phyloP scores from a whole-genome alignment of 352 stramenopile genomes.

The Phytopythium oedochilum region DNA sequence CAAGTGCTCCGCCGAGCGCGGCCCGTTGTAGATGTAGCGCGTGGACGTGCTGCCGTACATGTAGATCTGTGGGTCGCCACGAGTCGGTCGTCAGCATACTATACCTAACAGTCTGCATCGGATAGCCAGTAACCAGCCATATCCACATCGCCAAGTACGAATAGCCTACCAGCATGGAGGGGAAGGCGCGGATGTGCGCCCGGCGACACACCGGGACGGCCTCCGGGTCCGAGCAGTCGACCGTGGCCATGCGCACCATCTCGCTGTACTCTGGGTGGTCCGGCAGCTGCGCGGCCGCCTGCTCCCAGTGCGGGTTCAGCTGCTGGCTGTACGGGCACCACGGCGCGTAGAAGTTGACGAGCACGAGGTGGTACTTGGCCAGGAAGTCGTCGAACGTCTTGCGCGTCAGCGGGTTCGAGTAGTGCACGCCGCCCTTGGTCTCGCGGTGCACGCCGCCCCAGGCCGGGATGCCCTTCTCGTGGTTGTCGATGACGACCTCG shows the following conservation, averaged over 20 bases:
- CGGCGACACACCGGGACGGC: slow-evolving; percentile 61
- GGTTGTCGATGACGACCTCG: slow-evolving; percentile 68
- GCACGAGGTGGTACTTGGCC: slow-evolving; percentile 78
- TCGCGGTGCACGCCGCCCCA: slow-evolving; percentile 58
- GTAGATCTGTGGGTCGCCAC: slow-evolving; percentile 46
- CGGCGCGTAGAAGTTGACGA: slow-evolving; percentile 83
- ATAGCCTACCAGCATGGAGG: slow-evolving; percentile 59
- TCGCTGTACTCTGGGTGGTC: slow-evolving; percentile 80
- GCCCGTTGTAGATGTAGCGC: slow-evolving; percentile 80
- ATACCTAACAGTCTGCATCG: too few species aligned
- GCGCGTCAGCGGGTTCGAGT: slow-evolving; percentile 63
- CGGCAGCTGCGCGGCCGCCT: slow-evolving; percentile 55
- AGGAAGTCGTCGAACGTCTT: slow-evolving; percentile 77
- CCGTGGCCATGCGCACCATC: slow-evolving; percentile 71
- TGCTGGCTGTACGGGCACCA: slow-evolving; percentile 78
- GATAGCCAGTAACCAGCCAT: too few species aligned
- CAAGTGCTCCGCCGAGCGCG: slow-evolving; percentile 64
- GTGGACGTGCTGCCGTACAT: slow-evolving; percentile 78
- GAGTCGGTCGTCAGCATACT: too few species aligned
- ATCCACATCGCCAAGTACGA: too few species aligned
- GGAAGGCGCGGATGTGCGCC: slow-evolving; percentile 69
- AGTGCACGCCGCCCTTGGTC: slow-evolving; percentile 51
- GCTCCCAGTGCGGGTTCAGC: slow-evolving; percentile 76
- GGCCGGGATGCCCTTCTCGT: slow-evolving; percentile 48
- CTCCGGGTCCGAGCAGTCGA: slow-evolving; percentile 72